Conservation (phyloP, 192 early-diverging fungal genomes). For the Entomortierella chlamydospora region DNA sequence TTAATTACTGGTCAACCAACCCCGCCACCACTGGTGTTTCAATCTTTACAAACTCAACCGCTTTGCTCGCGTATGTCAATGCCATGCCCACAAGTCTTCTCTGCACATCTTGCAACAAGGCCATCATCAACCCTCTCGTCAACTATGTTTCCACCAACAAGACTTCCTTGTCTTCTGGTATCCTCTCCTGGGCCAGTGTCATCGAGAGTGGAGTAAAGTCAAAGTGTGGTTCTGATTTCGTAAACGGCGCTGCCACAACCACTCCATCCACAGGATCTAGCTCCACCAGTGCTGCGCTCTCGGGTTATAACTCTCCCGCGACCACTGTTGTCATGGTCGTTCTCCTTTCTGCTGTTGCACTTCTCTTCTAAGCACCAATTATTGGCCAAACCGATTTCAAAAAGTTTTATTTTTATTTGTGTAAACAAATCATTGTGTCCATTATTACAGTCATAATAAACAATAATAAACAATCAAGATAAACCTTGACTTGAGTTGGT, state of each 20-base stretch:
- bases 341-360: neutral
- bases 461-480: no score
- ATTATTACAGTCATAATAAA: no score
- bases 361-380: neutral
- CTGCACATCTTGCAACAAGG: slow-evolving; percentile 48
- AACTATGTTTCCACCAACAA: slow-evolving; percentile 33
- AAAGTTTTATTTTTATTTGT: no score
- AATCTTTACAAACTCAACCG: slow-evolving; percentile 32
- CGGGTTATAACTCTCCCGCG: neutral
- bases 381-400: no score
- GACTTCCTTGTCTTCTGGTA: neutral
- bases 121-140: slow-evolving; percentile 45
- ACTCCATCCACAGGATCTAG: slow-evolving; percentile 2
- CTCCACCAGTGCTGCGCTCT: neutral
- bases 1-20: slow-evolving; percentile 10
- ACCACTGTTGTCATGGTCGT: neutral
- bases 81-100: slow-evolving; percentile 26
- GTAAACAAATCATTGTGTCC: no score
- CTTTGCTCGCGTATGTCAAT: slow-evolving; percentile 28
- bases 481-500: no score
- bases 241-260: slow-evolving; percentile 10
- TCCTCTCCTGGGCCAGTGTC: slow-evolving; percentile 24
- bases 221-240: slow-evolving; percentile 44
- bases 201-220: slow-evolving; percentile 23
- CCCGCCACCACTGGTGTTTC: slow-evolving; percentile 23